Conservation (phyloP, 2,329 filamentous ascomycete species). For the Exutisphaerella laricina region DNA sequence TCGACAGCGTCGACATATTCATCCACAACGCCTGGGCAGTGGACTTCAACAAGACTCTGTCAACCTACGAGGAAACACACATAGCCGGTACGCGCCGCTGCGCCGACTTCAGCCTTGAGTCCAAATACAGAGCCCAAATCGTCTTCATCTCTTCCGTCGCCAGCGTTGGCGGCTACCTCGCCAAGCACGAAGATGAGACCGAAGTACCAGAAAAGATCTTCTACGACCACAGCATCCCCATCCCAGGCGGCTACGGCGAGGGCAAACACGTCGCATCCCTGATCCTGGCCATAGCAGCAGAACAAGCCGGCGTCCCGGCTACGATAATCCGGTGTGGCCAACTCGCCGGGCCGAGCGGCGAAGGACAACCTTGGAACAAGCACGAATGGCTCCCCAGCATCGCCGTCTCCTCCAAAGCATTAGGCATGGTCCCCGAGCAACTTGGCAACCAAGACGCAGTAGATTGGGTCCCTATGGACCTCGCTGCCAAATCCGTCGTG, state of each 20-base stretch:
- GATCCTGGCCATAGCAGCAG: constrained; percentile 30
- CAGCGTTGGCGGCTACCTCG: constrained; percentile 29
- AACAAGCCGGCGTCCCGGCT: constrained; percentile 19
- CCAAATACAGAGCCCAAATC: constrained; percentile 27
- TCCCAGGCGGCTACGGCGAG: constrained; percentile 36
- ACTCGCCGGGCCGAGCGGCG: constrained; percentile 22
- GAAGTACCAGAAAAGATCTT: constrained; percentile 32
- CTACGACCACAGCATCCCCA: constrained; percentile 24
- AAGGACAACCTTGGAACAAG: constrained; percentile 34
- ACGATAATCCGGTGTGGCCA: constrained; percentile 27
- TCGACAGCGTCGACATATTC: constrained; percentile 25
- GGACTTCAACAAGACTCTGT: constrained; percentile 35
- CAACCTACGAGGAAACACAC: constrained; percentile 30
- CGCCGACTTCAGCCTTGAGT: constrained; percentile 26
- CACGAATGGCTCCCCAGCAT: constrained; percentile 42
- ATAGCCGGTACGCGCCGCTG: constrained; percentile 28
- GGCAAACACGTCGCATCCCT: constrained; percentile 35
- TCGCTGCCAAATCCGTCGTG: constrained; percentile 30
- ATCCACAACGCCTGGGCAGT: constrained; percentile 38
- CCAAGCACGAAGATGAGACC: constrained; percentile 9
- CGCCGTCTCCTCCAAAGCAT: constrained; percentile 35
- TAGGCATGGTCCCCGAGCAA: constrained; percentile 36
- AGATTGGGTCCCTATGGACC: constrained; percentile 44
- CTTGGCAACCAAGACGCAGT: constrained; percentile 35
- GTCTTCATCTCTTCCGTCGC: constrained; percentile 38